A percentile compares a stretch with the other conserved stretches of the same genome.
phyloP scores from a whole-genome alignment of 2,329 filamentous ascomycete genomes.

The Alternaria novae-zelandiae region DNA sequence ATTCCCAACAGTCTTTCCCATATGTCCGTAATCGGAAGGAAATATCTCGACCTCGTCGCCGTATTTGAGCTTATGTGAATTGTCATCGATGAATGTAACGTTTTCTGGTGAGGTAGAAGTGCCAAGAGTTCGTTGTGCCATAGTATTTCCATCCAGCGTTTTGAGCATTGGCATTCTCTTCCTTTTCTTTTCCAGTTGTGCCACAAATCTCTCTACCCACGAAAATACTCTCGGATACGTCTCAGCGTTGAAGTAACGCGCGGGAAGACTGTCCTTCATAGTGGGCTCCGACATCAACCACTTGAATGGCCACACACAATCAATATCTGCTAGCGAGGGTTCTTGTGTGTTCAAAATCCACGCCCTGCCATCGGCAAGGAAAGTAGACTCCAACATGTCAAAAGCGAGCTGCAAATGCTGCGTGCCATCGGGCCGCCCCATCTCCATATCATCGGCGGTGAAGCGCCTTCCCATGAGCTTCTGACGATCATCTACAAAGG shows the following conservation, averaged over 20 bases:
- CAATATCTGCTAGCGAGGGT: constrained; percentile 70
- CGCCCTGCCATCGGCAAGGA: constrained; percentile 69
- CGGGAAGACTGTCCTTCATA: constrained; percentile 61
- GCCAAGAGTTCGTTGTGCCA: constrained; percentile 56
- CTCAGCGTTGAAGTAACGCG: constrained; percentile 58
- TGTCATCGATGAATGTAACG: constrained; percentile 56
- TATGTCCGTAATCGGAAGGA: constrained; percentile 41
- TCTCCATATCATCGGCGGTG: constrained; percentile 47
- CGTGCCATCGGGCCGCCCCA: constrained; percentile 62
- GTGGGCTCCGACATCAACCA: constrained; percentile 61
- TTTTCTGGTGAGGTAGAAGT: constrained; percentile 50
- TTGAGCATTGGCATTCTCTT: constrained; percentile 50
- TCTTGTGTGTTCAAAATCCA: constrained; percentile 65
- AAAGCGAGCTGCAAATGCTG: constrained; percentile 62
- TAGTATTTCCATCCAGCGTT: constrained; percentile 32
- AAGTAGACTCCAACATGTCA: constrained; percentile 64
- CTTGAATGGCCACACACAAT: constrained; percentile 71
- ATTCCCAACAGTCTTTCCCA: constrained; percentile 35
- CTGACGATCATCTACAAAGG: constrained; percentile 65
- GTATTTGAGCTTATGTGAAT: constrained; percentile 60
- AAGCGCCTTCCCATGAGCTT: constrained; percentile 54
- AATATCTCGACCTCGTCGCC: constrained; percentile 60
- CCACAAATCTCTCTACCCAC: constrained; percentile 69
- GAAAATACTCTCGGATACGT: constrained; percentile 67
- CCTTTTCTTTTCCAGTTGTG: constrained; percentile 53